phyloP scores from a whole-genome alignment of 331 rosid genomes.

The Cucumis variabilis region DNA sequence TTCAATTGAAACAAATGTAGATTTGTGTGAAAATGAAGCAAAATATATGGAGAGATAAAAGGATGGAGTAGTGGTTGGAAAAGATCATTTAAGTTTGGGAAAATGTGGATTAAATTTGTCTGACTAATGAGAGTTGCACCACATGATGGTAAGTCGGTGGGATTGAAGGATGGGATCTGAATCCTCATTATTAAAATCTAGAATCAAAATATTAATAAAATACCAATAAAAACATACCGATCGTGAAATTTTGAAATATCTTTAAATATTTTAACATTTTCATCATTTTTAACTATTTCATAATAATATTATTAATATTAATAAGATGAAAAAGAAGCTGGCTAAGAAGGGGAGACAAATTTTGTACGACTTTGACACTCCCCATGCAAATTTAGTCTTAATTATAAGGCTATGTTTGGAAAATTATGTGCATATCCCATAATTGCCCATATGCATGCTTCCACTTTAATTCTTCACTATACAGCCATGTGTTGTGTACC shows the following conservation, averaged over 20 bases:
- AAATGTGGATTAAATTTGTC: not conserved
- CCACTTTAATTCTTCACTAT: not conserved
- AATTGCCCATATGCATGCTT: not conserved
- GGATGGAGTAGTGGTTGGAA: too few species aligned
- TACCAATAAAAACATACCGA: too few species aligned
- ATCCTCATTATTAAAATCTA: not conserved
- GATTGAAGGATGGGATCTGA: slow-evolving; percentile 17
- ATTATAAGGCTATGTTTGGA: not conserved
- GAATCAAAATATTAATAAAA: too few species aligned
- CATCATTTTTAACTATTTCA: not conserved
- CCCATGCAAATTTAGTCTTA: slow-evolving; percentile 19
- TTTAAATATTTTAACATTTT: not conserved
- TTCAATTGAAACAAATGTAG: too few species aligned
- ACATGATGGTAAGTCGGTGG: slow-evolving; percentile 27
- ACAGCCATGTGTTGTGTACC: not conserved
- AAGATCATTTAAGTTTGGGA: not conserved
- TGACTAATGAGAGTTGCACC: slow-evolving; percentile 18
- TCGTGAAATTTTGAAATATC: too few species aligned
- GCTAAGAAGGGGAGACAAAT: slow-evolving; percentile 7
- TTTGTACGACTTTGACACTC: slow-evolving; percentile 11
- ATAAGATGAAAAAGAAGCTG: not conserved
- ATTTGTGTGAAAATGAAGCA: too few species aligned
- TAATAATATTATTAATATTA: too few species aligned
- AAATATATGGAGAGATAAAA: too few species aligned
- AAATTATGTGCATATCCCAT: not conserved